Base-by-base conservation (phyloP, 1,284 basidiomycete species). In the Melampsora americana region DNA sequence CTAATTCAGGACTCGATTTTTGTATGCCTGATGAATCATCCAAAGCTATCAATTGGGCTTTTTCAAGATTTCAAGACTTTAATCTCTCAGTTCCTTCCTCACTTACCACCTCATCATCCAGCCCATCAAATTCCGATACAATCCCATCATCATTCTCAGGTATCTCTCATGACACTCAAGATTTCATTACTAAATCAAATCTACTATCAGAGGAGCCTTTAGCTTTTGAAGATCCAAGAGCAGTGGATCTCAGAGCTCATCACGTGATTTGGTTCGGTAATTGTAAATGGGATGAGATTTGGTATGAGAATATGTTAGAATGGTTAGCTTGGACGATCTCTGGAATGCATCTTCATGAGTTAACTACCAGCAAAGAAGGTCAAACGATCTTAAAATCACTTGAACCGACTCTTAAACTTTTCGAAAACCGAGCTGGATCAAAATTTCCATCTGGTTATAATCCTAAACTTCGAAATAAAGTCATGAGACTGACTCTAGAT, bases 401-500 rank as follows among this genome's bases (percentile, higher is more conserved):
- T n/a, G 77, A 78, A 14, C 80, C 81, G 48, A 80, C 79, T 46
- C 60, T 80, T 1, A 79, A 79, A 65, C 65, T 81, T 9, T 73
- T 82, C 60, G 81, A 81, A 66, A 80, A 80, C 30, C 77, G 82
- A 23, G 80, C 80, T 30, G 82, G 82, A 1, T 77, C 76, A 44
- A 78, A 74, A 35, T 81, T 79, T 56, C 79, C 80, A 0, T 68
- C 77, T 39, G 39, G 70, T 14, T 79, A 72, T 30, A 68, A 67
- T 50, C 65, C 48, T 35, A 42, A 67, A 46, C 44, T 71, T n/a
- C 46, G 71, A 9, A 79, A 79, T 2, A 64, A 77, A 39, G 79
- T 79, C 77, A 83, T 83, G 80, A 74, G 82, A 26, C 75, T 83
- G 6, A 81, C 82, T n/a, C 78, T 82, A 67, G 82, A 83, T 60